Evolutionary conservation across 257 asterid species (phyloP), one percentile per base, ranked within the genome.

Genomic region (Anisodus tanguticus): DNA sequence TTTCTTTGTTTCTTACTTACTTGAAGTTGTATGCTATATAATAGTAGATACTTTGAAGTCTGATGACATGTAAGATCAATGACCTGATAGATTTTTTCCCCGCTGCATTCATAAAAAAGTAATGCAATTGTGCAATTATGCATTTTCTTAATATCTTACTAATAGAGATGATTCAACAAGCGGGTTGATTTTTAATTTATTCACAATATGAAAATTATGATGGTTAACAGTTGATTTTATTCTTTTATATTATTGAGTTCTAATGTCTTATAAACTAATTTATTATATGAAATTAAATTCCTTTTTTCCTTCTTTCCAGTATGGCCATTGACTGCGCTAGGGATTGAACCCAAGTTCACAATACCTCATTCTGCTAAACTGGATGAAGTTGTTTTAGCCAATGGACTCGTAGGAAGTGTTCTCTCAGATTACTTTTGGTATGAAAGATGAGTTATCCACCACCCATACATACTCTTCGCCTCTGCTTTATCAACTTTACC

Each of bases 341-440:
- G 98, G 17, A 92, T 97, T 83, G 99, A 97, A 86, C 99, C 99
- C 35, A 90, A 93, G 85, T 97, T 97, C 84, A 92, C 98, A 15
- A 80, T 97, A 83, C 99, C 99, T 41, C 97, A 93, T 86, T 93
- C 98, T 60, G 92, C 93, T 51, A 95, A 87, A 90, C 51, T 95
- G 97, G 99, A 97, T 85, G 99, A 97, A 89, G 91, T 97, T 63
- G 97, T 97, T 55, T 87, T 97, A 70, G 98, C 98, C 13, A 97
- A 97, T 82, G 99, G 99, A 74, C 91, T 95, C 1, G 88, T 95
- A 16, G 98, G 98, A 80, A 97, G 98, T 82, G 98, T 95, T 82
- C 94, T 95, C 84, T 97, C 99, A 0, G 99, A 97, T 88, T 97
- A 97, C 87, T 95, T 95, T 85, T 97, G 99, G 99, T 93, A 91